Evolutionary conservation across 2,329 filamentous ascomycete species (phyloP), one percentile per base, ranked within the genome.

Genomic region (Fusarium poae): DNA sequence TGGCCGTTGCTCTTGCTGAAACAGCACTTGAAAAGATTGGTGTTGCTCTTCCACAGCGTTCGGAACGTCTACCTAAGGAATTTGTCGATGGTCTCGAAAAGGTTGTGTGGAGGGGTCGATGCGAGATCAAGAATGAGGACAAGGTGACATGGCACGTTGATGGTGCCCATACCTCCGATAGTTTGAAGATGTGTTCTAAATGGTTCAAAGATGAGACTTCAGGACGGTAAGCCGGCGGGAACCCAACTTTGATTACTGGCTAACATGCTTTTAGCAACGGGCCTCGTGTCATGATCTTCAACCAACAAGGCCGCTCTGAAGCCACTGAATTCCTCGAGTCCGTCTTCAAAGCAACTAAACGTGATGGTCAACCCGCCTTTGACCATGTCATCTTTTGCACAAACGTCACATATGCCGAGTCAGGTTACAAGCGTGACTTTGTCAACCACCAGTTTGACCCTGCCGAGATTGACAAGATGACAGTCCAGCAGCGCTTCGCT

Each of bases 161-260:
- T 76, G 94, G 96, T 11, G 96, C 94, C 4, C 96, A 99, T 79
- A 99, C 95, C 0, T 84, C 91, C 5, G 95, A 98, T 76, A 97
- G 94, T 76, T 90, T 99, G 56, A 88, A 91, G 67, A 86, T 93
- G 69, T 93, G 93, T 6, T 90, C 90, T 1, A 86, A 87, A 65
- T 97, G 94, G 94, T 98, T 97, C 75, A 87, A 88, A 3, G 78
- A 78, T 12, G 83, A 86, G 72, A 81, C 75, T n/a, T 74, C 77
- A 30, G 63, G 62, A 48, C 74, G 72, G 77, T 78, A 74, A 57
- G 76, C 49, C n/a, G 15, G n/a, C 18, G 18, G 2, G 12, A 27
- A 12, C n/a, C 11, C 11, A n/a, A 6, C 10, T 13, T n/a, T 21
- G 13, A 45, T 15, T 23, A 15, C 30, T 6, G 37, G 20, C 51